A percentile compares a stretch with the other conserved stretches of the same genome.
Conservation (phyloP, 1,284 basidiomycete genomes). For the Ustilago xerochloae region DNA sequence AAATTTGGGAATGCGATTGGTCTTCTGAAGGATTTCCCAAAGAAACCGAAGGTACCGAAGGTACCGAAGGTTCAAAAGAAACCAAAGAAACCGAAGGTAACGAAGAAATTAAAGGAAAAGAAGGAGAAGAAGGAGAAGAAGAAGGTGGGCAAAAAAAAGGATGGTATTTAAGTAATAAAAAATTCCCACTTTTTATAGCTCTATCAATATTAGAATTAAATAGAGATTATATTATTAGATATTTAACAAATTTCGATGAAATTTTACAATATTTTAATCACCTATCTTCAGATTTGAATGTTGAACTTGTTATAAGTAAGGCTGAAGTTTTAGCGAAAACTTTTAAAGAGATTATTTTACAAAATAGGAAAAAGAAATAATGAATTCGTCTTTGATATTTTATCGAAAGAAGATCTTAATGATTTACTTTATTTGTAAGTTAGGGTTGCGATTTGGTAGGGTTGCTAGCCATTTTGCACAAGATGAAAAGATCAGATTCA, state of each 20-base stretch:
- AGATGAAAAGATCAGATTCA: too few species aligned
- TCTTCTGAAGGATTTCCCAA: slow-evolving; percentile 30
- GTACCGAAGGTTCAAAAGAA: too few species aligned
- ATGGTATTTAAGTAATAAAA: slow-evolving; percentile 61
- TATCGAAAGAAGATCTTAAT: slow-evolving; percentile 8
- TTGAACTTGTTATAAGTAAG: slow-evolving; percentile 27
- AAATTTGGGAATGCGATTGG: slow-evolving; percentile 80
- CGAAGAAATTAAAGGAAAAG: not conserved
- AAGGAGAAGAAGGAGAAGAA: not conserved
- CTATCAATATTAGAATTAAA: slow-evolving; percentile 93
- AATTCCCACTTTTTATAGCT: slow-evolving; percentile 93
- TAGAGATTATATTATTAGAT: slow-evolving; percentile 89
- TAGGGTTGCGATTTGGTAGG: too few species aligned
- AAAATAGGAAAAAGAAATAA: not conserved
- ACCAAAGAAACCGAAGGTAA: not conserved
- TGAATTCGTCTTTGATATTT: slow-evolving; percentile 1
- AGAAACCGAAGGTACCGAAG: too few species aligned
- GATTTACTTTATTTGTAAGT: slow-evolving; percentile 14
- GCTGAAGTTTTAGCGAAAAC: slow-evolving; percentile 46
- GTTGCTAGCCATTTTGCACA: too few species aligned
- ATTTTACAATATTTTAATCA: slow-evolving; percentile 60
- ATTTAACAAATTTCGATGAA: slow-evolving; percentile 80
- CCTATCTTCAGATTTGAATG: slow-evolving; percentile 47
- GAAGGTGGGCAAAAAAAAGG: not conserved
- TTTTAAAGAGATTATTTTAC: slow-evolving; percentile 16